phyloP scores from a whole-genome alignment of 2,329 filamentous ascomycete species.

The Dactylella cylindrospora region DNA sequence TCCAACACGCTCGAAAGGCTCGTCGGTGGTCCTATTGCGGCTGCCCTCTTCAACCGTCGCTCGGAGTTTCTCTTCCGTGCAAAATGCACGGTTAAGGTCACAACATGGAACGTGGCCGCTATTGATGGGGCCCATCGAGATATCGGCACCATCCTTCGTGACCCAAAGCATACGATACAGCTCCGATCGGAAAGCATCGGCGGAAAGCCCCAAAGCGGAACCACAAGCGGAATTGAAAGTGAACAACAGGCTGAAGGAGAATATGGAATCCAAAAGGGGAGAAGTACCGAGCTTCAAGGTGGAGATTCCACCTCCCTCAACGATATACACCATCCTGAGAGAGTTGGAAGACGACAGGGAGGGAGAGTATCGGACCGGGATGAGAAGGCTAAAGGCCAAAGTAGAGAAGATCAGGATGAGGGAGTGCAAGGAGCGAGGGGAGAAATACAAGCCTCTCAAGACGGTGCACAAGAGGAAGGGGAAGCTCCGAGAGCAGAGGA shows the following conservation, averaged over 20 bases:
- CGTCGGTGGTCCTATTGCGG: conserved; percentile 34
- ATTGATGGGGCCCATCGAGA: conserved; percentile 21
- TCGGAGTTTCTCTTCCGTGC: conserved; percentile 42
- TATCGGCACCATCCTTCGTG: conserved; percentile 15
- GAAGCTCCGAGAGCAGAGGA: not conserved
- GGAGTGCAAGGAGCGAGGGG: not conserved
- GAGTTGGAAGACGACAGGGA: not conserved
- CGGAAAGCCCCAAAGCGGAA: not conserved
- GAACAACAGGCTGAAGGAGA: not conserved
- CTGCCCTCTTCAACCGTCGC: conserved; percentile 28
- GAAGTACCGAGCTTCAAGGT: not conserved
- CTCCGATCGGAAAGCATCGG: not conserved
- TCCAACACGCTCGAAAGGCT: conserved; percentile 32
- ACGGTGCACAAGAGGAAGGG: not conserved
- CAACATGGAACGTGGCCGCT: conserved; percentile 94
- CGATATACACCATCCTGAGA: not conserved
- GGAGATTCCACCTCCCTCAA: not conserved
- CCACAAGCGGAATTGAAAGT: not conserved
- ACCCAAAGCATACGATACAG: too few species aligned
- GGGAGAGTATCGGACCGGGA: not conserved
- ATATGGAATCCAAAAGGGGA: not conserved
- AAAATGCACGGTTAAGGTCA: conserved; percentile 67
- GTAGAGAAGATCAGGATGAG: not conserved
- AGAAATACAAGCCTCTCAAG: not conserved
- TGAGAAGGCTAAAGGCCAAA: too few species aligned